Percentiles rank a stretch among this genome's conserved stretches.
phyloP scores from a whole-genome alignment of 371 early-diverging fungal genomes.

The Mortierella sp. region DNA sequence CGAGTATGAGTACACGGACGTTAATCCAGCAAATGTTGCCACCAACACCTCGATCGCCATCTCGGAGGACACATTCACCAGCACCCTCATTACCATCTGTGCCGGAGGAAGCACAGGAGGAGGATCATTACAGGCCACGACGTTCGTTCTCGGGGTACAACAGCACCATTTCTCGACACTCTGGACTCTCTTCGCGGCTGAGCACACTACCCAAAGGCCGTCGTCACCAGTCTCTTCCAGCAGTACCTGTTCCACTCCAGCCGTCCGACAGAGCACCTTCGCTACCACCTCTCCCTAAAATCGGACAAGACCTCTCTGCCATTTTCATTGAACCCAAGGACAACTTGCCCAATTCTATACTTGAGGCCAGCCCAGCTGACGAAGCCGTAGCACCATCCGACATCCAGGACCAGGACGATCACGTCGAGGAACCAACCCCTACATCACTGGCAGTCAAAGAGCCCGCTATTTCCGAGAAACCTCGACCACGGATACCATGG shows the following conservation, averaged over 20 bases:
- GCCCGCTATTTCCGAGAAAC: neutral
- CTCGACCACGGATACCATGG: neutral
- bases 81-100: conserved; percentile 45
- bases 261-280: conserved; percentile 19
- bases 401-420: neutral
- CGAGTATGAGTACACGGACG: conserved; percentile 25
- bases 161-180: conserved; percentile 46
- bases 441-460: neutral
- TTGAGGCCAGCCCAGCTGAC: neutral
- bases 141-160: conserved; percentile 39
- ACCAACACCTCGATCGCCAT: conserved; percentile 34
- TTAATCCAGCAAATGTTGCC: conserved; percentile 36
- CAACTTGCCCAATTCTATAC: neutral
- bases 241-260: neutral
- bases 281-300: conserved; percentile 19
- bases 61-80: conserved; percentile 47
- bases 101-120: conserved; percentile 37
- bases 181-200: conserved; percentile 23
- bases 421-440: too few relatives aligned
- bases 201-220: conserved; percentile 17
- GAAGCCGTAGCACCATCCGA: neutral
- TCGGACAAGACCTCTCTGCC: neutral
- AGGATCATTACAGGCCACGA: conserved; percentile 23
- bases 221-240: conserved; percentile 24
- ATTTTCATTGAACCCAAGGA: neutral